phyloP scores from a whole-genome alignment of 495 filamentous ascomycete genomes.

The Penicillium verhagenii region DNA sequence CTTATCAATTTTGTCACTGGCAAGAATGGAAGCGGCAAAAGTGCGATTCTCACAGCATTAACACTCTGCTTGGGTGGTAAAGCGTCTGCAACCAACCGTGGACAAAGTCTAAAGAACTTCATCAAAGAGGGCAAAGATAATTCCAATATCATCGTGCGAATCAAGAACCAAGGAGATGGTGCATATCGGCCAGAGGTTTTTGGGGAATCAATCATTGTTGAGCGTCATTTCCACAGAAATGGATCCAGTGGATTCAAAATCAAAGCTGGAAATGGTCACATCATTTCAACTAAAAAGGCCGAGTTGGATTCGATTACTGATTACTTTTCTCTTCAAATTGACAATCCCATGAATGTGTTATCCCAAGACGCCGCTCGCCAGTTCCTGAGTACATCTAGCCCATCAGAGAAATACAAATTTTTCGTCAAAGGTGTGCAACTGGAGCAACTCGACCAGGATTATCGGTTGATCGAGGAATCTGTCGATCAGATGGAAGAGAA shows the following conservation, averaged over 20 bases:
- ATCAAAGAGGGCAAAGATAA: conserved; percentile 84
- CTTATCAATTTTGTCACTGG: conserved; percentile 97
- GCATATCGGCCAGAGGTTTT: conserved; percentile 81
- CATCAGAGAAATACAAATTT: conserved; percentile 89
- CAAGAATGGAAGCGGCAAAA: conserved; percentile 98
- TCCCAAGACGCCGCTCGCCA: conserved; percentile 94
- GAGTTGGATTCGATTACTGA: conserved; percentile 95
- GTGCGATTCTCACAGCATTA: conserved; percentile 90
- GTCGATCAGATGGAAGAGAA: conserved; percentile 69
- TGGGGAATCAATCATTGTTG: conserved; percentile 83
- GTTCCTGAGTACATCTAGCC: conserved; percentile 81
- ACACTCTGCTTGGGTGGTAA: conserved; percentile 94
- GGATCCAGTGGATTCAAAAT: conserved; percentile 83
- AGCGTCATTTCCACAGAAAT: conserved; percentile 79
- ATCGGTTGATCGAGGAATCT: conserved; percentile 69
- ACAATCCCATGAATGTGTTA: conserved; percentile 97
- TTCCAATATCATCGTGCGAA: conserved; percentile 66
- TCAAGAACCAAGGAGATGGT: conserved; percentile 85
- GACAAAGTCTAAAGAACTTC: conserved; percentile 85
- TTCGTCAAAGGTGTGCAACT: conserved; percentile 95
- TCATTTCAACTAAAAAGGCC: conserved; percentile 76
- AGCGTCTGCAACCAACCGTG: conserved; percentile 91
- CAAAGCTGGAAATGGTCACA: conserved; percentile 67
- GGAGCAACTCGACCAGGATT: conserved; percentile 89
- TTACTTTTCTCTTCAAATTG: conserved; percentile 88